phyloP scores from a whole-genome alignment of 164 flowering plant species.

The Magnolia changhungtana region DNA sequence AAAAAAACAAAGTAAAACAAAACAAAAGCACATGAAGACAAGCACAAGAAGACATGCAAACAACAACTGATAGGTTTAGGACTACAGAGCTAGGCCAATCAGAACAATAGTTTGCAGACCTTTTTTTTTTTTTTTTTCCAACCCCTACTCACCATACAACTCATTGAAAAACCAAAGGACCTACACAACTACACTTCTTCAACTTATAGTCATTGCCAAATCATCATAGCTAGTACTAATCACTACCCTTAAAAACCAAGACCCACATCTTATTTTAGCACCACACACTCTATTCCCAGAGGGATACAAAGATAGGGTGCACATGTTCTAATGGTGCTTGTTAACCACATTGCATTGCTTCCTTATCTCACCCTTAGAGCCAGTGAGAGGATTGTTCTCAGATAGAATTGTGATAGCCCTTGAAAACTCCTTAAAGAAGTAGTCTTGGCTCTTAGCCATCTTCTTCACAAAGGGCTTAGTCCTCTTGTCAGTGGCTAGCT shows the following conservation, averaged over 20 bases:
- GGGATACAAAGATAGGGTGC: not conserved
- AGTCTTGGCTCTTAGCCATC: conserved; percentile 89
- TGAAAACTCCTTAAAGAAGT: conserved; percentile 76
- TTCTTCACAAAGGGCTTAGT: conserved; percentile 85
- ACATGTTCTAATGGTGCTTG: conserved; percentile 40
- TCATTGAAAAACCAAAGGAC: conserved; percentile 4
- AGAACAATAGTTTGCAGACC: not conserved
- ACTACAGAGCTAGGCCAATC: not conserved
- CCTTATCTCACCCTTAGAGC: conserved; percentile 88
- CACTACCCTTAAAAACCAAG: not conserved
- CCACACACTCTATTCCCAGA: not conserved
- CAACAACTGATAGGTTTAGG: not conserved
- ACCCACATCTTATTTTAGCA: conserved; percentile 21
- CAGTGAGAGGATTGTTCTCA: conserved; percentile 96
- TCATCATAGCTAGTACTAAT: conserved; percentile 1
- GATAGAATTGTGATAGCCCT: conserved; percentile 76
- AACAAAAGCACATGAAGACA: not conserved
- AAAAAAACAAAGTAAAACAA: no score
- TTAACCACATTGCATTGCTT: conserved; percentile 81
- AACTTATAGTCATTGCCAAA: not conserved
- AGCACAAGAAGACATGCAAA: not conserved
- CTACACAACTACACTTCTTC: conserved; percentile 3
- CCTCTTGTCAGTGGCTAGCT: conserved; percentile 69
- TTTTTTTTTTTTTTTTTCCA: no score
- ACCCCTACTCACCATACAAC: conserved; percentile 6